A percentile compares a stretch with the other conserved stretches of the same genome.
Conservation (phyloP, 768 basidiomycete genomes). For the Auriscalpium vulgare region DNA sequence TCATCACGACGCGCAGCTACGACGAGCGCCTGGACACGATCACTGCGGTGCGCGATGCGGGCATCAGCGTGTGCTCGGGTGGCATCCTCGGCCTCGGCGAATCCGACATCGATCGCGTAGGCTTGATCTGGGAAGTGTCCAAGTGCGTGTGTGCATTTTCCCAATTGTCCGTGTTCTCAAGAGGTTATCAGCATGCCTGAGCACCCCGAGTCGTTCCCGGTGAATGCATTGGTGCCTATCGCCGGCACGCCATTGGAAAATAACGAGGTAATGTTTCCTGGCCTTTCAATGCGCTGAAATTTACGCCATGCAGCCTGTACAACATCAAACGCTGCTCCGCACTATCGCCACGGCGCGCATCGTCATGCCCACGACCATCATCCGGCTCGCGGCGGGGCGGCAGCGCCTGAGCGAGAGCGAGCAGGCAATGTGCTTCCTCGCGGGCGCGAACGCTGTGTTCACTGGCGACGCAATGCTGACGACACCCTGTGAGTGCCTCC, state of each 20-base stretch:
- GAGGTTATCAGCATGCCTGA: constrained; percentile 64
- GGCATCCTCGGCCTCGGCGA: constrained; percentile 95
- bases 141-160: constrained; percentile 46
- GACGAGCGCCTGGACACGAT: constrained; percentile 92
- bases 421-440: constrained; percentile 98
- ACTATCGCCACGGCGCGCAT: constrained; percentile 95
- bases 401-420: constrained; percentile 84
- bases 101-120: constrained; percentile 81
- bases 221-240: constrained; percentile 95
- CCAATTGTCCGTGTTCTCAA: constrained; percentile 2
- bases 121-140: constrained; percentile 88
- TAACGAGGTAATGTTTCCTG: constrained; percentile 57
- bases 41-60: constrained; percentile 83
- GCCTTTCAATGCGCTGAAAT: not conserved
- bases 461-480: constrained; percentile 98
- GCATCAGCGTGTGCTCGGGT: constrained; percentile 95
- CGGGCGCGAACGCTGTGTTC: constrained; percentile 96
- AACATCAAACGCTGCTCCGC: constrained; percentile 77
- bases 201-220: constrained; percentile 98
- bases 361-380: constrained; percentile 86
- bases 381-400: constrained; percentile 89
- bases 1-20: constrained; percentile 91
- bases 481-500: constrained; percentile 70
- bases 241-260: constrained; percentile 87
- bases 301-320: constrained; percentile 49